Evolutionary conservation across 306 rosid species (phyloP).

Genomic region (Acacia confusa): DNA sequence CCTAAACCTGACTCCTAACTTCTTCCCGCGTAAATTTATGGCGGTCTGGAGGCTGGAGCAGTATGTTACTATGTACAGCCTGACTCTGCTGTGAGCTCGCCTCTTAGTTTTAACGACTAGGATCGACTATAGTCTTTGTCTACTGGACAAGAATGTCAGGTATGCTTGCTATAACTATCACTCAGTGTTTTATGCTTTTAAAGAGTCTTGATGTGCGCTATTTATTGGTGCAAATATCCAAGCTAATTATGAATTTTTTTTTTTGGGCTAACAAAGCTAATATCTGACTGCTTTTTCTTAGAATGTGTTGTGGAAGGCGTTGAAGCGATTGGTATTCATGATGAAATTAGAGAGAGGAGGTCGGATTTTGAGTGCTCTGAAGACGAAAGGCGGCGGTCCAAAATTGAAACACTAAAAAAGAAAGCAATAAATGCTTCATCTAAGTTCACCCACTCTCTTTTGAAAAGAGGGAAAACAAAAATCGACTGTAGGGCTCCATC

Average conservation of each 20-base stretch:
- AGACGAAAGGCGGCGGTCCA: constrained; percentile 75
- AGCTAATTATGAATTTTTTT: background rate
- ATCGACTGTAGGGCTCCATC: constrained; percentile 72
- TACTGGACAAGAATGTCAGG: constrained; percentile 61
- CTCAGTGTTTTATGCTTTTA: constrained; percentile 4
- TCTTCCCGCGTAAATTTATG: constrained; percentile 1
- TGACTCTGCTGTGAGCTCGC: constrained; percentile 37
- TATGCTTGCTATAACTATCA: constrained; percentile 23
- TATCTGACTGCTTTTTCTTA: constrained; percentile 16
- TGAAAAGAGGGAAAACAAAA: constrained; percentile 80
- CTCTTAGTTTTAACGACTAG: constrained; percentile 29
- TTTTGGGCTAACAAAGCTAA: background rate
- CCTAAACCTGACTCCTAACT: constrained; percentile 2
- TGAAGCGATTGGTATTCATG: constrained; percentile 61
- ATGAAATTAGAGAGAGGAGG: constrained; percentile 59
- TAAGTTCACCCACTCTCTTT: constrained; percentile 86
- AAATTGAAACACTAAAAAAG: constrained; percentile 75
- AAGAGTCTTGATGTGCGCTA: background rate
- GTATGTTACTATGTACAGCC: background rate
- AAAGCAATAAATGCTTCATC: constrained; percentile 85
- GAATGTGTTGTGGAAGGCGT: constrained; percentile 40
- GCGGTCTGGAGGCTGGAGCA: constrained; percentile 29
- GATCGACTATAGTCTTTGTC: constrained; percentile 24
- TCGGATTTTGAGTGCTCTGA: constrained; percentile 71
- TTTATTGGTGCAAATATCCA: background rate